Percentiles rank a stretch among this genome's conserved stretches.
Conservation (phyloP, 2,329 filamentous ascomycete species). For the Talaromyces sp. region DNA sequence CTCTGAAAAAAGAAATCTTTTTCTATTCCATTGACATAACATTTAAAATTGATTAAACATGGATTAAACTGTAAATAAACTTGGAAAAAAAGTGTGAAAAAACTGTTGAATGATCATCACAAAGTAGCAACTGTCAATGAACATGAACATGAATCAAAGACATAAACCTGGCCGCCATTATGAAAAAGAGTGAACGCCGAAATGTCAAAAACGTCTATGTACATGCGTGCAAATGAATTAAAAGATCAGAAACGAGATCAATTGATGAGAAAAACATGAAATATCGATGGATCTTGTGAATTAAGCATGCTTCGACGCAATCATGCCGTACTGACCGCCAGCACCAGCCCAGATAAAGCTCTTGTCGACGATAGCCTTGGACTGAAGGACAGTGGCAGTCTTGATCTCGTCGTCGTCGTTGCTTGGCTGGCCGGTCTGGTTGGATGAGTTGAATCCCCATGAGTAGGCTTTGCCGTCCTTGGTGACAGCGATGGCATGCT, state of each 20-base stretch:
- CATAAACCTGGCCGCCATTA: neutral
- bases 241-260: too few relatives aligned
- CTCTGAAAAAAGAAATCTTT: neutral
- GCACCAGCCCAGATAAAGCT: conserved; percentile 73
- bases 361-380: conserved; percentile 72
- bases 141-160: neutral
- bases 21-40: neutral
- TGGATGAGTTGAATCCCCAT: conserved; percentile 78
- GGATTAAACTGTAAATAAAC: too few relatives aligned
- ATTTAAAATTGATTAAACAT: neutral
- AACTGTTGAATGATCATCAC: too few relatives aligned
- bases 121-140: too few relatives aligned
- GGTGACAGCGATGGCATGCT: conserved; percentile 70
- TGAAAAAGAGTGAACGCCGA: neutral
- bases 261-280: neutral
- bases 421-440: conserved; percentile 73
- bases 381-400: conserved; percentile 74
- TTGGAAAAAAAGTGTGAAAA: too few relatives aligned
- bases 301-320: conserved; percentile 6
- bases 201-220: neutral
- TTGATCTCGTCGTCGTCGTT: conserved; percentile 79
- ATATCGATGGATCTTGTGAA: neutral
- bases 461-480: conserved; percentile 65
- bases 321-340: conserved; percentile 66
- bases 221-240: neutral